These are phyloP conservation scores for Andrographis paniculata DNA, from an alignment of 305 asterid genomes.

Conservation along the genomic window DNA sequence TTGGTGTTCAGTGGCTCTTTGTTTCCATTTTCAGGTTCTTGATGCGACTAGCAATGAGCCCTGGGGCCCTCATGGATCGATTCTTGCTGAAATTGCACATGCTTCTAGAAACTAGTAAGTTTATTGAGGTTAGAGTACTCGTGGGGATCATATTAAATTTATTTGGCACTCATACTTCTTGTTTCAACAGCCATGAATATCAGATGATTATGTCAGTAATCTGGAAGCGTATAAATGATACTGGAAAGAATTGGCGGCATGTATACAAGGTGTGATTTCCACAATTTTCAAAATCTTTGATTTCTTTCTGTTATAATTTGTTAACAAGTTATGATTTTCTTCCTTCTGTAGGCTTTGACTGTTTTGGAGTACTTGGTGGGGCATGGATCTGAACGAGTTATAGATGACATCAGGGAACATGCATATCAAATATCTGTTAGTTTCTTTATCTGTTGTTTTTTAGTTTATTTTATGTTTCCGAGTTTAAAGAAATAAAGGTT, in stretches of 20 bases:
- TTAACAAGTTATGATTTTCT: no score
- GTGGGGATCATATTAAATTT: conserved; percentile 6
- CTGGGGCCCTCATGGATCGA: conserved; percentile 97
- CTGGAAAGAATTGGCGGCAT: conserved; percentile 90
- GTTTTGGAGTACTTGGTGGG: conserved; percentile 94
- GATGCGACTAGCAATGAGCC: conserved; percentile 98
- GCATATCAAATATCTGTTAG: conserved; percentile 91
- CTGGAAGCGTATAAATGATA: conserved; percentile 96
- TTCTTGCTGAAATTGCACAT: conserved; percentile 92
- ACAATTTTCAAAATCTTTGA: neutral
- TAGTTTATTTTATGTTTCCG: conserved; percentile 10
- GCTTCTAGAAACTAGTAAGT: conserved; percentile 83
- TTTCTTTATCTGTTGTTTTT: conserved; percentile 20
- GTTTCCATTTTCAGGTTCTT: conserved; percentile 55
- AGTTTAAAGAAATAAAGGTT: conserved; percentile 1
- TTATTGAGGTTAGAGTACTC: conserved; percentile 12
- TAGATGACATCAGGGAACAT: conserved; percentile 94
- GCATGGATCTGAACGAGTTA: conserved; percentile 92
- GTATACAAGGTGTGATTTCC: conserved; percentile 72
- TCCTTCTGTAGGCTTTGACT: conserved; percentile 56
- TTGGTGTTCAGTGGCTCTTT: neutral
- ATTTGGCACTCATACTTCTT: conserved; percentile 20
- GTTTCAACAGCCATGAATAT: conserved; percentile 68
- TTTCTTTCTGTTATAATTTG: conserved; percentile 1
- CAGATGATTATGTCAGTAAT: conserved; percentile 87